Base-by-base conservation (phyloP, 768 basidiomycete genomes). In the Suillus placidus region DNA sequence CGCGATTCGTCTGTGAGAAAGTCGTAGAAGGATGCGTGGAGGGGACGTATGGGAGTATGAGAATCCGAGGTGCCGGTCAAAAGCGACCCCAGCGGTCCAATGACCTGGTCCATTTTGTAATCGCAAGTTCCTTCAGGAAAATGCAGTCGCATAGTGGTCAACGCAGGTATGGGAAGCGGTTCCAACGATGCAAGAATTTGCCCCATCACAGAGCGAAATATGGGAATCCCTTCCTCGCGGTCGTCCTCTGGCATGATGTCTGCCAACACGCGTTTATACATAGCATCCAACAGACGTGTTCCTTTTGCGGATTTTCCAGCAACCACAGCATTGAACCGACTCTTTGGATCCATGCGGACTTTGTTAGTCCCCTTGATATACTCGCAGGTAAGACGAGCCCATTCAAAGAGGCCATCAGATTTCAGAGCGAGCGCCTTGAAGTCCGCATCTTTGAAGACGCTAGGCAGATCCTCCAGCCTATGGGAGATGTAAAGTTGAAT, bases 21-120 rank as follows among this genome's bases (percentile, higher is more conserved):
- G 40, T 77, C 76, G 12, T 58, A 60, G 67, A 77, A 74, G 0
- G 76, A 77, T 3, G 71, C 52, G 40, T 77, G 76, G 6, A 75
- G 65, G 26, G 68, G 64, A 12, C 56, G 62, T 35, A 73, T 64
- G 7, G 67, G 60, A 3, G 14, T 64, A 13, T 35, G 9, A 0
- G 4, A 26, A 18, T 45, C 57, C 0, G 34, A 4, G 0, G n/a
- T 52, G 23, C 66, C 63, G n/a, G 47, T 52, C 34, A 71, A 2
- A 35, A 66, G 23, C 16, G 63, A 47, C 3, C 63, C 58, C 45
- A 66, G 2, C 7, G 35, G 37, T 13, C 14, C 6, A 20, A 71
- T 7, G 18, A 60, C 61, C 4, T 20, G 0, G 0, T 23, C 20
- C 20, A 64, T 20, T 6, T n/a, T 35, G 78, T 73, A 55, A 80